Evolutionary conservation across 306 rosid genomes (phyloP).

Genomic region (Begonia masoniana): DNA sequence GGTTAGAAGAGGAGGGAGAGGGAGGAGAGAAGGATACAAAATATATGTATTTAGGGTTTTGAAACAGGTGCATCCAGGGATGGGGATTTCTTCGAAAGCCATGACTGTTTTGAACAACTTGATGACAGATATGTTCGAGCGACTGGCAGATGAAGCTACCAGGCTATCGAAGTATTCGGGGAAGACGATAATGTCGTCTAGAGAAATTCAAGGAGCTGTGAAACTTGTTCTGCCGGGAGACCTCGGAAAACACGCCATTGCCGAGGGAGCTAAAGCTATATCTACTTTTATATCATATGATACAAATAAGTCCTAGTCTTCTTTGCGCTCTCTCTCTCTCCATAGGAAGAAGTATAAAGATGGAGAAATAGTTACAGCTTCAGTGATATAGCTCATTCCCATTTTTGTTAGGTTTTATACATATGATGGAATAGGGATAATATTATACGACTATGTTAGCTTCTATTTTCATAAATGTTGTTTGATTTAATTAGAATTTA

Average conservation of each 20-base stretch:
- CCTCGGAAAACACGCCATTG: constrained; percentile 58
- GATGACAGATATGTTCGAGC: constrained; percentile 78
- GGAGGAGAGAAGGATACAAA: constrained; percentile 30
- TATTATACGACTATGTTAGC: too few relatives aligned
- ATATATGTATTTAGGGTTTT: constrained; percentile 52
- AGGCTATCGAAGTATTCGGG: constrained; percentile 28
- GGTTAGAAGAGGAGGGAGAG: constrained; percentile 9
- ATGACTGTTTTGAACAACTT: constrained; percentile 50
- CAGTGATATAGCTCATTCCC: too few relatives aligned
- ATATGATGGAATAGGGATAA: too few relatives aligned
- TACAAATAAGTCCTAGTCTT: not conserved
- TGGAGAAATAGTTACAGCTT: too few relatives aligned
- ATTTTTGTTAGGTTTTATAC: too few relatives aligned
- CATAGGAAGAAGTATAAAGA: too few relatives aligned
- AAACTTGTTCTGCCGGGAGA: constrained; percentile 52
- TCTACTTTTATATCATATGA: not conserved
- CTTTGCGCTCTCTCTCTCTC: not conserved
- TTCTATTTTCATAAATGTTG: too few relatives aligned
- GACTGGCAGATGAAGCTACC: constrained; percentile 47
- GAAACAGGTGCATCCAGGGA: constrained; percentile 72
- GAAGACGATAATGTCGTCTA: constrained; percentile 26
- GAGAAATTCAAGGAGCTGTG: constrained; percentile 64
- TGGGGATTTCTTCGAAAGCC: constrained; percentile 45
- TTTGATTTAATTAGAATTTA: too few relatives aligned
- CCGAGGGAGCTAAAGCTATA: constrained; percentile 58